These are phyloP conservation scores for Trametes sp. DNA, from an alignment of 1,284 basidiomycete species.

Conservation along the genomic window DNA sequence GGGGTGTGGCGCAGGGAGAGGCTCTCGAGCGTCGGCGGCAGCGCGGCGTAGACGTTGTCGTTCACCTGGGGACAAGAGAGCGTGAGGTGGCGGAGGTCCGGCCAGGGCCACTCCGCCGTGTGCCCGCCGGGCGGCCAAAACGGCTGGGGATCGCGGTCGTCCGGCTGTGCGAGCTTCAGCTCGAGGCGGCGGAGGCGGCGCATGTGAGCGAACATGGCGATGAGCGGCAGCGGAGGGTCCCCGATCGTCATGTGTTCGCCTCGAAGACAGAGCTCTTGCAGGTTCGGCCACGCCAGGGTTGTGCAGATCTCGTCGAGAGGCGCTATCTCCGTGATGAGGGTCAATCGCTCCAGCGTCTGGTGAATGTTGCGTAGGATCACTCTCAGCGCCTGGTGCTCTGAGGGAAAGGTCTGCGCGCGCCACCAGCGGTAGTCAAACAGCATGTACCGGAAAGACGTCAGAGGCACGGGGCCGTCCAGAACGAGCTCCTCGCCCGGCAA, in stretches of 20 bases:
- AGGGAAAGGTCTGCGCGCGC: neutral
- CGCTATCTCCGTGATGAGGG: neutral
- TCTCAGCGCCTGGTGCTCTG: neutral
- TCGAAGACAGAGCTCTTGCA: neutral
- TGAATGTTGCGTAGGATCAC: neutral
- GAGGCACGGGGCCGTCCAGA: neutral
- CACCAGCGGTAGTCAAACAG: neutral
- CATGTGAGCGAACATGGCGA: neutral
- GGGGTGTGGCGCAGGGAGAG: conserved; percentile 1
- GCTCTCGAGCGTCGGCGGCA: neutral
- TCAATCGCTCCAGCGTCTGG: neutral
- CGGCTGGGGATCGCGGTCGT: neutral
- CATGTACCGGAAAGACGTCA: neutral
- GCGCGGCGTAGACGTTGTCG: neutral
- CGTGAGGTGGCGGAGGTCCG: conserved; percentile 2
- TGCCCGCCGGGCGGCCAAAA: neutral
- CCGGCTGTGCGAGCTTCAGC: neutral
- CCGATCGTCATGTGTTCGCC: neutral
- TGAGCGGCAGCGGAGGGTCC: neutral
- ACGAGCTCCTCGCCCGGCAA: neutral
- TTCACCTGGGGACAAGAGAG: neutral
- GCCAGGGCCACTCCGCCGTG: conserved; percentile 3
- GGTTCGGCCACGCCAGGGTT: neutral
- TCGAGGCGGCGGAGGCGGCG: neutral
- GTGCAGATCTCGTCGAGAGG: neutral